Conservation (phyloP, 2,329 filamentous ascomycete species). For the Blastomyces gilchristii region DNA sequence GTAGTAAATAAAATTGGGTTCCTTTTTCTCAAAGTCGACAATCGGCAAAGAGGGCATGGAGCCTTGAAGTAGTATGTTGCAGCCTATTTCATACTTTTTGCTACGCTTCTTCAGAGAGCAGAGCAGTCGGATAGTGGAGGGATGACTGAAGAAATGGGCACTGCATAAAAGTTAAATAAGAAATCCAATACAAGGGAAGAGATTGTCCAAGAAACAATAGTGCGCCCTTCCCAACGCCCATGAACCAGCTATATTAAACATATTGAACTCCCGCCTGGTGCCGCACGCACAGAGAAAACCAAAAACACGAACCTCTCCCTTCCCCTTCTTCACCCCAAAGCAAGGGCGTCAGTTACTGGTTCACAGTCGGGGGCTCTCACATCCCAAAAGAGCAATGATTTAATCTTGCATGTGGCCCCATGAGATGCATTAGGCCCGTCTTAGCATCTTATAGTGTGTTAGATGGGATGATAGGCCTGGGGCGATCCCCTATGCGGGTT, state of each 20-base stretch:
- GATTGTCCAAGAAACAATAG: neutral
- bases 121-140: neutral
- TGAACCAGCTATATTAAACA: neutral
- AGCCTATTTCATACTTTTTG: neutral
- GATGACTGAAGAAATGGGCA: neutral
- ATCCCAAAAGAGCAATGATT: slow-evolving; percentile 4
- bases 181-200: neutral
- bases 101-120: neutral
- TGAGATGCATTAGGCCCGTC: neutral
- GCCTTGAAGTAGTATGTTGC: neutral
- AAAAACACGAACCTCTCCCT: neutral
- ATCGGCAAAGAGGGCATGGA: neutral
- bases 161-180: neutral
- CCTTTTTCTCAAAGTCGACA: neutral
- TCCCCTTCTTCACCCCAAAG: neutral
- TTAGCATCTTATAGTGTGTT: slow-evolving; percentile 4
- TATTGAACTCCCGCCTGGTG: neutral
- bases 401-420: slow-evolving; percentile 2
- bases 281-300: neutral
- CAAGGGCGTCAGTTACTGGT: neutral
- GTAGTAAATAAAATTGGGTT: neutral
- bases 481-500: neutral
- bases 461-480: neutral
- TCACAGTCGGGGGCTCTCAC: neutral
- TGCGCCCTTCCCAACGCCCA: neutral